Evolutionary conservation across 345 rosid genomes (phyloP).

Genomic region (Salix udensis): DNA sequence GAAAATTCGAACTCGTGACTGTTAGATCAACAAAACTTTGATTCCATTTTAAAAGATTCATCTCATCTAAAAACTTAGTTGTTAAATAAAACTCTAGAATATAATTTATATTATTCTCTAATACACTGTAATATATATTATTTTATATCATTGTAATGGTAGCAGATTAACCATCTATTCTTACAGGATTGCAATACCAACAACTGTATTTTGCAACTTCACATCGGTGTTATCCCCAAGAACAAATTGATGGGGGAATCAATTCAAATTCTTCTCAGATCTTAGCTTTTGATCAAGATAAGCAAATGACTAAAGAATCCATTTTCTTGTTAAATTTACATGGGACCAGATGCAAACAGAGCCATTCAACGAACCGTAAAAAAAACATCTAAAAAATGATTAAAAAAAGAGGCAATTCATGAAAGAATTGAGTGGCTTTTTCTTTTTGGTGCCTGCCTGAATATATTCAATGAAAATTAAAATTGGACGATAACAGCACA

Average conservation of each 20-base stretch:
- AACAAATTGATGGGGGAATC: background rate
- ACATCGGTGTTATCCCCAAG: background rate
- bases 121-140: no score
- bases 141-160: no score
- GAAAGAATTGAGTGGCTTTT: background rate
- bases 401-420: background rate
- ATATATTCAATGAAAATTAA: background rate
- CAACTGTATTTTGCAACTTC: background rate
- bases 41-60: no score
- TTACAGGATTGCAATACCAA: background rate
- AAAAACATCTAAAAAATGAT: background rate
- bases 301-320: background rate
- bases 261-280: no score
- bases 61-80: no score
- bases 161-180: no score
- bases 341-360: background rate
- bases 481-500: background rate
- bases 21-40: no score
- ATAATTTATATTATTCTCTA: no score
- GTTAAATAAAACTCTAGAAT: no score
- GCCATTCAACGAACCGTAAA: background rate
- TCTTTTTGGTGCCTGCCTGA: background rate
- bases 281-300: background rate
- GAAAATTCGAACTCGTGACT: no score
- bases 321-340: background rate